Evolutionary conservation across 2,329 filamentous ascomycete species (phyloP).

Genomic region (Shiraia bambusicola): DNA sequence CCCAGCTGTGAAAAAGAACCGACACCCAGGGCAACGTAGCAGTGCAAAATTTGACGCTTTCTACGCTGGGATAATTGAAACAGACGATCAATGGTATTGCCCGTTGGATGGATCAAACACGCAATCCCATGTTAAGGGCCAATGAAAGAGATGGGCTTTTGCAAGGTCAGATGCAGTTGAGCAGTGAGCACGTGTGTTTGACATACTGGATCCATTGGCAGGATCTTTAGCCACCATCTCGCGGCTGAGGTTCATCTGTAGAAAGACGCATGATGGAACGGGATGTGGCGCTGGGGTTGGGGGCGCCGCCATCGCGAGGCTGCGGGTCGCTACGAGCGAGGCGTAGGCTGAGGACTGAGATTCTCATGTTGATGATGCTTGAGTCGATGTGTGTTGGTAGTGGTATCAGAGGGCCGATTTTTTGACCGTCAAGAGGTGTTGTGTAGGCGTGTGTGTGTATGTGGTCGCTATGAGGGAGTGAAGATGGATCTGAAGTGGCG

Average conservation of each 20-base stretch:
- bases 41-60: no score
- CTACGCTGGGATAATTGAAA: no score
- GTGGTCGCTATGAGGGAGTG: conserved; percentile 10
- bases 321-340: conserved; percentile 22
- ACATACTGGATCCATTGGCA: conserved; percentile 10
- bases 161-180: conserved; percentile 12
- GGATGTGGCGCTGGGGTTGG: conserved; percentile 23
- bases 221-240: conserved; percentile 35
- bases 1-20: neutral
- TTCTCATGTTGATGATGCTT: conserved; percentile 19
- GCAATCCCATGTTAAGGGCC: neutral
- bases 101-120: neutral
- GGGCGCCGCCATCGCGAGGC: conserved; percentile 39
- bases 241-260: conserved; percentile 25
- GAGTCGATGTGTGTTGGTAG: conserved; percentile 6
- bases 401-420: conserved; percentile 6
- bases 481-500: conserved; percentile 11
- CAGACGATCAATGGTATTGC: neutral
- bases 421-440: conserved; percentile 14
- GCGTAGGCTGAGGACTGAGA: conserved; percentile 12
- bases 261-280: conserved; percentile 19
- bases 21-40: neutral
- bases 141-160: conserved; percentile 7
- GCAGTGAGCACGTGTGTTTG: neutral
- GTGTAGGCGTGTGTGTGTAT: conserved; percentile 9